A percentile compares a stretch with the other conserved stretches of the same genome.
These are phyloP conservation scores for Lactarius quietus DNA, from an alignment of 768 basidiomycete species.

Conservation along the genomic window DNA sequence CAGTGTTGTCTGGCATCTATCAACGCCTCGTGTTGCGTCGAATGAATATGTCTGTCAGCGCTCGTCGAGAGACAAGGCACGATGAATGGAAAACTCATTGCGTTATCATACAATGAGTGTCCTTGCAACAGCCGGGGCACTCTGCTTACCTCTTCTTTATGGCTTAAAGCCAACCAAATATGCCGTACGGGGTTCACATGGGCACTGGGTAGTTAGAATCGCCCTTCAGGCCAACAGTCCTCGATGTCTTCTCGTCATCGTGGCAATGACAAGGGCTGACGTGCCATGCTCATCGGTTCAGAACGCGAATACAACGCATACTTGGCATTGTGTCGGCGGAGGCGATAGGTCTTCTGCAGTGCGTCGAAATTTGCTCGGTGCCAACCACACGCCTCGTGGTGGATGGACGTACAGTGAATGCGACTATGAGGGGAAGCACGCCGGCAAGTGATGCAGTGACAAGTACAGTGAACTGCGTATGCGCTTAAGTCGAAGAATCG, in stretches of 20 bases:
- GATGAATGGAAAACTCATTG: background rate
- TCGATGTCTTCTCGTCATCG: background rate
- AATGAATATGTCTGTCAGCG: background rate
- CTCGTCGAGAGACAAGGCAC: background rate
- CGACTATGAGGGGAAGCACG: background rate
- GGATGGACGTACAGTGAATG: background rate
- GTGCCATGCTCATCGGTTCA: background rate
- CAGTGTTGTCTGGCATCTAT: background rate
- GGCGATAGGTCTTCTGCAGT: background rate
- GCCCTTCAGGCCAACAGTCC: background rate
- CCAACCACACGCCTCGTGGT: background rate
- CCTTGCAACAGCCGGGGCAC: background rate
- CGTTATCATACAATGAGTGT: background rate
- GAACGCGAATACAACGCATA: background rate
- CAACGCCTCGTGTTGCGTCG: background rate
- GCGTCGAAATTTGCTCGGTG: background rate
- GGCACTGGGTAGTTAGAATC: background rate
- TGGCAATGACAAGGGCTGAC: background rate
- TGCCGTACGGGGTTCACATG: background rate
- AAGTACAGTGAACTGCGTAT: background rate
- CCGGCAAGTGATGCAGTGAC: background rate
- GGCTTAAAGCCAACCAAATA: background rate
- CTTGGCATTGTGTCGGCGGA: background rate
- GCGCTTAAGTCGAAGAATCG: background rate
- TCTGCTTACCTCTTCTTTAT: background rate